Conservation (phyloP, 148 eudicot species). For the Persicaria tinctoria region DNA sequence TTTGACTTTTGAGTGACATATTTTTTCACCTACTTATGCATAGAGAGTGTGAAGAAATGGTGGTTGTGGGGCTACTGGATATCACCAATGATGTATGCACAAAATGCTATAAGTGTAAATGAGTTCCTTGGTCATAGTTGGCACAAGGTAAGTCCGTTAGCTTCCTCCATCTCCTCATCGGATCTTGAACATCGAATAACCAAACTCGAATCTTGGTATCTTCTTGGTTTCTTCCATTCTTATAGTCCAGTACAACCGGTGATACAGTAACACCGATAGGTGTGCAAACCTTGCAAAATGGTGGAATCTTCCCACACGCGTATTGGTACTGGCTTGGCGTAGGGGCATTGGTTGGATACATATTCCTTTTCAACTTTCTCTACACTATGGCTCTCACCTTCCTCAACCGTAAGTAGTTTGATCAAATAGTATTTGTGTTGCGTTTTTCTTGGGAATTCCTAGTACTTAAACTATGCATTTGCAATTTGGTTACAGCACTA, state of each 20-base stretch:
- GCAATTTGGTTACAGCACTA: slow-evolving; percentile 20
- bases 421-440: not conserved
- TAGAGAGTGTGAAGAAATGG: slow-evolving; percentile 56
- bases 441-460: not conserved
- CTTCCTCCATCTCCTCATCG: not conserved
- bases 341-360: slow-evolving; percentile 29
- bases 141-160: slow-evolving; percentile 33
- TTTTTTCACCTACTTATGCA: not conserved
- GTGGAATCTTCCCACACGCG: slow-evolving; percentile 22
- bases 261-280: slow-evolving; percentile 9
- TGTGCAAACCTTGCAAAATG: slow-evolving; percentile 10
- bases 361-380: slow-evolving; percentile 22
- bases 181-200: not conserved
- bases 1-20: not conserved
- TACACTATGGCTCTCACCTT: slow-evolving; percentile 25
- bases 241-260: not conserved
- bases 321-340: slow-evolving; percentile 35
- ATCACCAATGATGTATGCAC: slow-evolving; percentile 75
- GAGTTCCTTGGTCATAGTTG: slow-evolving; percentile 64
- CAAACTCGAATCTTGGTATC: not conserved
- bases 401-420: slow-evolving; percentile 23
- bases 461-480: too few relatives aligned
- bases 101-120: slow-evolving; percentile 49
- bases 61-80: slow-evolving; percentile 82
- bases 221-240: not conserved